These are phyloP conservation scores for Blumeria hordei DNA, from an alignment of 2,329 filamentous ascomycete genomes.

Conservation along the genomic window DNA sequence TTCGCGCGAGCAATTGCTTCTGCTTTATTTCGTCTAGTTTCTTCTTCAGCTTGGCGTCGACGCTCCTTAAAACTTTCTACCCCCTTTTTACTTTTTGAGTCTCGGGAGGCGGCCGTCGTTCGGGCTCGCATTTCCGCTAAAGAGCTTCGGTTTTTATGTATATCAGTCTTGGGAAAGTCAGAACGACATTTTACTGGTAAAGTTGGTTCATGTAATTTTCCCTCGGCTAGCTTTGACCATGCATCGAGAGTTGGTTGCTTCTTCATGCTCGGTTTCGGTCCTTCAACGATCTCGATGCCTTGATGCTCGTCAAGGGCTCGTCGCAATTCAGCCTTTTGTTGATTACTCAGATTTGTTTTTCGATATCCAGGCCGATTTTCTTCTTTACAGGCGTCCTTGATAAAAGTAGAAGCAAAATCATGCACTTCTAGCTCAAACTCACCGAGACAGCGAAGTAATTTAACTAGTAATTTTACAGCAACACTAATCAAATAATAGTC, in stretches of 20 bases:
- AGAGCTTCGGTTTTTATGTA: not conserved
- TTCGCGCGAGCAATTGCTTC: slow-evolving; percentile 47
- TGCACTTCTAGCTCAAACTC: slow-evolving; percentile 53
- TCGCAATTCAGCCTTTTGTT: slow-evolving; percentile 65
- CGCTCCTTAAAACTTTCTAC: slow-evolving; percentile 22
- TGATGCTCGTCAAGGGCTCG: slow-evolving; percentile 35
- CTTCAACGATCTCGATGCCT: slow-evolving; percentile 25
- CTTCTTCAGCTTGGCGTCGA: slow-evolving; percentile 50
- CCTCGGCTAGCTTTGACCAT: slow-evolving; percentile 30
- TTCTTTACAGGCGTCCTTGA: slow-evolving; percentile 38
- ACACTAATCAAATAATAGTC: slow-evolving; percentile 68
- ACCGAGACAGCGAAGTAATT: slow-evolving; percentile 60
- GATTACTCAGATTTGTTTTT: slow-evolving; percentile 56
- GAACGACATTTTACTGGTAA: slow-evolving; percentile 4
- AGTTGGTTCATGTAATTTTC: slow-evolving; percentile 12
- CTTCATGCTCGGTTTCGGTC: slow-evolving; percentile 23
- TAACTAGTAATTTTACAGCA: slow-evolving; percentile 59
- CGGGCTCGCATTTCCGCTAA: slow-evolving; percentile 8
- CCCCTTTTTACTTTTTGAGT: not conserved
- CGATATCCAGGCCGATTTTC: slow-evolving; percentile 30
- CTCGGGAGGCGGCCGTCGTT: not conserved
- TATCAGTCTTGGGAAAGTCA: not conserved
- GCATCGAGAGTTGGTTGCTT: slow-evolving; percentile 36
- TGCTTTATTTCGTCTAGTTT: slow-evolving; percentile 39
- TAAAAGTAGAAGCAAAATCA: slow-evolving; percentile 29